A percentile compares a stretch with the other conserved stretches of the same genome.
Conservation (phyloP, 2,329 filamentous ascomycete species). For the Lasiodiplodia hormozganensis region DNA sequence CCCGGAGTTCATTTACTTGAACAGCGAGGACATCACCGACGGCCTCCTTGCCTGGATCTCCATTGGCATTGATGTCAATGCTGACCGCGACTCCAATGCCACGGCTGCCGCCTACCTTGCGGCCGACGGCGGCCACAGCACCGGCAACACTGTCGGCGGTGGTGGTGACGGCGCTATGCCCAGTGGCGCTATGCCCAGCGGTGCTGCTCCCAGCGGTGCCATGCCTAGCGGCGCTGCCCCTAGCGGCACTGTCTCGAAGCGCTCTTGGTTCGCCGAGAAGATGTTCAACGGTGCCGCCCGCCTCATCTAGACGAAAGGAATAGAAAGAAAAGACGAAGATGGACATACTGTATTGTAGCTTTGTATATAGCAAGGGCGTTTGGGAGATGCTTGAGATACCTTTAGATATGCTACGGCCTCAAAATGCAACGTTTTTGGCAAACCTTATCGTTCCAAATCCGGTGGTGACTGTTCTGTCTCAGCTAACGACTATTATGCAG, state of each 20-base stretch:
- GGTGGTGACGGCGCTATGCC: neutral
- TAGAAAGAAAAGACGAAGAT: neutral
- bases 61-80: slow-evolving; percentile 26
- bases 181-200: neutral
- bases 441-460: neutral
- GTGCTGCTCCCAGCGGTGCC: slow-evolving; percentile 11
- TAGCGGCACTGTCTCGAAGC: slow-evolving; percentile 7
- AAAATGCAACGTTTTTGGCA: neutral
- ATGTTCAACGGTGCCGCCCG: slow-evolving; percentile 22
- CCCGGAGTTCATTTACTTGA: slow-evolving; percentile 62
- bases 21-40: slow-evolving; percentile 30
- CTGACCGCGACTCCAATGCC: slow-evolving; percentile 16
- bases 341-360: slow-evolving; percentile 1
- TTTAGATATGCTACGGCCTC: slow-evolving; percentile 1
- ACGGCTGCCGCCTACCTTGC: slow-evolving; percentile 27
- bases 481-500: neutral
- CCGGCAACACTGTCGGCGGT: slow-evolving; percentile 26
- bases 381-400: slow-evolving; percentile 16
- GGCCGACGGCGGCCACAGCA: slow-evolving; percentile 27
- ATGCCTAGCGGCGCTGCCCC: slow-evolving; percentile 22
- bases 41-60: slow-evolving; percentile 45
- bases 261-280: slow-evolving; percentile 19
- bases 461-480: neutral
- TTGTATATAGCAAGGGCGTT: slow-evolving; percentile 13
- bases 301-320: neutral